Evolutionary conservation across 495 filamentous ascomycete species (phyloP).

Genomic region (Barbatosphaeria neglecta): DNA sequence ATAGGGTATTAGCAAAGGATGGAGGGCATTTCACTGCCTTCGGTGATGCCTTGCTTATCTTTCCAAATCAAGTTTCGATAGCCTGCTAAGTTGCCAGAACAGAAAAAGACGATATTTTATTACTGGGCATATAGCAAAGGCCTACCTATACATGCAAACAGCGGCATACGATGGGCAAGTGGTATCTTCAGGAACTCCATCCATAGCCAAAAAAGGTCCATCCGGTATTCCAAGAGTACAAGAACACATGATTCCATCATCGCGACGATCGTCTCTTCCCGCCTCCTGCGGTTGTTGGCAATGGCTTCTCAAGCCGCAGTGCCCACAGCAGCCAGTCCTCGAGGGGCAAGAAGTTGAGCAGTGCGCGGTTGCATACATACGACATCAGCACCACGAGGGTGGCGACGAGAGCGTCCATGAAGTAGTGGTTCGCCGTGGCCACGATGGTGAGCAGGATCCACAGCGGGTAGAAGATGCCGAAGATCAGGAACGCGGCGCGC

Average conservation of each 20-base stretch:
- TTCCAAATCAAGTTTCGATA: too few species aligned
- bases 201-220: background rate
- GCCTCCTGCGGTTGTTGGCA: conserved; percentile 12
- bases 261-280: background rate
- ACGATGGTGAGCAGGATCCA: conserved; percentile 52
- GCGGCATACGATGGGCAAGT: background rate
- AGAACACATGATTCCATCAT: background rate
- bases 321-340: conserved; percentile 58
- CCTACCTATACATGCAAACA: background rate
- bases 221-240: background rate
- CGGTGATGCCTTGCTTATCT: too few species aligned
- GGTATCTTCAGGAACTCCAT: background rate
- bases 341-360: conserved; percentile 48
- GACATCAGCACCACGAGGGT: conserved; percentile 44
- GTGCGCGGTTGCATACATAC: conserved; percentile 44
- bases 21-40: too few species aligned
- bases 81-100: too few species aligned
- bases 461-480: conserved; percentile 49
- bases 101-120: too few species aligned
- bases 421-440: conserved; percentile 59
- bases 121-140: too few species aligned
- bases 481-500: conserved; percentile 32
- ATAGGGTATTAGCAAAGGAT: too few species aligned
- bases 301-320: conserved; percentile 50
- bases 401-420: conserved; percentile 54